Percentiles rank a stretch among this genome's conserved stretches.
Evolutionary conservation across 1,284 basidiomycete genomes (phyloP).

Genomic region (Phellopilus nigrolimitatus): DNA sequence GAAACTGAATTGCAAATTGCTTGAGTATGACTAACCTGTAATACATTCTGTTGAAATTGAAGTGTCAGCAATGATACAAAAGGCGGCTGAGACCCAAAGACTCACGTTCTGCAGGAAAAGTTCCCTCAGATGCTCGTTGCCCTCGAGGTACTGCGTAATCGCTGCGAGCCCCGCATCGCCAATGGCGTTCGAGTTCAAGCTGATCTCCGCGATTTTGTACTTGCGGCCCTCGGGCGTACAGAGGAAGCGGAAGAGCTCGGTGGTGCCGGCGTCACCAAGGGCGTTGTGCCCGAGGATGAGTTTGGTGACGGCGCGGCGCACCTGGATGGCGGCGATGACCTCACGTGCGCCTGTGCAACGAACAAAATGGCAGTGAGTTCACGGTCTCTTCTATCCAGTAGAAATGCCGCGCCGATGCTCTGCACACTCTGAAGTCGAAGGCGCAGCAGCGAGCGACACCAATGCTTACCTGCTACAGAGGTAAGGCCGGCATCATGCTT

Average conservation of each 20-base stretch:
- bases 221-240: slow-evolving; percentile 41
- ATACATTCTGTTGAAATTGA: slow-evolving; percentile 23
- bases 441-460: neutral
- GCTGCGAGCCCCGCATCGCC: slow-evolving; percentile 50
- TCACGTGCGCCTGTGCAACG: slow-evolving; percentile 41
- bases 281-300: slow-evolving; percentile 54
- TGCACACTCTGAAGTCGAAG: neutral
- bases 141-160: slow-evolving; percentile 47
- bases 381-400: neutral
- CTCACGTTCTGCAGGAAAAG: slow-evolving; percentile 56
- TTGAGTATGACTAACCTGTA: slow-evolving; percentile 23
- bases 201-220: slow-evolving; percentile 50
- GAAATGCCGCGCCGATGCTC: no score
- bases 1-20: slow-evolving; percentile 2
- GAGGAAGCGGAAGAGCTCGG: slow-evolving; percentile 51
- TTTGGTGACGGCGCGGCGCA: slow-evolving; percentile 41
- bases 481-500: slow-evolving; percentile 18
- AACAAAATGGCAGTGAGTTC: neutral
- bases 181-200: slow-evolving; percentile 50
- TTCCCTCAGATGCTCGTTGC: slow-evolving; percentile 41
- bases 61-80: slow-evolving; percentile 29
- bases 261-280: slow-evolving; percentile 56
- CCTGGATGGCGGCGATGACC: slow-evolving; percentile 42
- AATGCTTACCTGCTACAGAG: slow-evolving; percentile 9
- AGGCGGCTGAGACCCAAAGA: slow-evolving; percentile 20